Base-by-base conservation (phyloP, 495 filamentous ascomycete species). In the Penicillium coprophilum region DNA sequence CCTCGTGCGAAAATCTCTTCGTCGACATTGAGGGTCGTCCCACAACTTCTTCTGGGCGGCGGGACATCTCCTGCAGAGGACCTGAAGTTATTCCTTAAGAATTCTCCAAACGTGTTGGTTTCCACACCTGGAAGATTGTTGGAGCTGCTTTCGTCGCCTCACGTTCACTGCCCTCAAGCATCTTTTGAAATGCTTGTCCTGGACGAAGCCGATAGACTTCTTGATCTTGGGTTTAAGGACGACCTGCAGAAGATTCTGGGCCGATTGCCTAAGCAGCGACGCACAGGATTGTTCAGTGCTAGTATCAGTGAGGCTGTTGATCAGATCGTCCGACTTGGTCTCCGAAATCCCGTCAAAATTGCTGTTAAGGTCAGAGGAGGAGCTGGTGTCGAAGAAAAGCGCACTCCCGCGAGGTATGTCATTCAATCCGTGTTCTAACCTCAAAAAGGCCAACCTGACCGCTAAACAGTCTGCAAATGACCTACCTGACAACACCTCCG, bases 141-240 rank as follows among this genome's bases (percentile, higher is more conserved):
- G 2, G 94, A 97, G 58, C 77, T 97, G 5, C 83, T 98, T 17
- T 88, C 88, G 6, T 95, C 91, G n/a, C 89, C 85, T 8, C 89
- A 96, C 70, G 92, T 97, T 5, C 89, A 95, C 65, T 90, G 88
- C 57, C 86, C 93, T 0, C 85, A 91, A 50, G 92, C 91, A 27
- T 88, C 88, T 0, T 96, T 96, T 62, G 91, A 97, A 63, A 84
- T 89, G 55, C 80, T 98, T 12, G 88, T 98, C 45, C 78, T 98
- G 49, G 94, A 98, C 64, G 94, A 98, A 72, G 94, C 94, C 40
- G 94, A 98, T 67, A 77, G 95, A 51, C 74, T 98, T 23, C 76
- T 98, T 8, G 95, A 98, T 71, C 78, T 97, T n/a, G 95, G 95
- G 9, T 97, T 98, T 76, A 91, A 92, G 64, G 85, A 93, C 8